Base-by-base conservation (phyloP, 805 yeast genomes). In the Candida xiaguanensis region DNA sequence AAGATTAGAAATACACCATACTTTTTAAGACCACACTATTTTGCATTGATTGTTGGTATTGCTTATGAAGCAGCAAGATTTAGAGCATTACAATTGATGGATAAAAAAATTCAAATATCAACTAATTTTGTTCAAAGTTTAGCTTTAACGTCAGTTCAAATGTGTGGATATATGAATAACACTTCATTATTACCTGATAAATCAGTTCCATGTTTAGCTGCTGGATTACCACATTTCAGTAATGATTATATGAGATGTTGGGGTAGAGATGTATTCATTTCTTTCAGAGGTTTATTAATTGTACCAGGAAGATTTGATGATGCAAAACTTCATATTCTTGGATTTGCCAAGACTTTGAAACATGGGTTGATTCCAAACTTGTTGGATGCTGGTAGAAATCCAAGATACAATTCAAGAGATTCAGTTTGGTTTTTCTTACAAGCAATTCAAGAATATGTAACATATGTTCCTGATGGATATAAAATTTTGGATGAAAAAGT, bases 251-350 rank as follows among this genome's bases (percentile, higher is more conserved):
- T 91, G 96, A 75, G 99, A 59, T 88, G 96, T 58, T 91, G 99
- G 99, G 99, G 99, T 16, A 76, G 99, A 55, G 99, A 91, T 61
- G 95, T 89, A 1, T 93, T 93, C 57, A 83, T 91, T 33, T 76
- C 96, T 0, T 71, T 85, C 31, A 70, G 96, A 44, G 99, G 99
- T 0, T 68, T 91, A 35, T 63, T 89, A 40, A 64, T 89, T 17
- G 81, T 85, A 1, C 76, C 96, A 0, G 90, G 84, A 8, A 71
- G 98, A 40, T 79, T 58, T 53, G 86, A 83, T 1, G 88, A 81
- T 32, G 97, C 97, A 1, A 82, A 74, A 52, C 56, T 63, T 28
- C 99, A 91, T 57, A 87, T 91, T 44, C 62, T 90, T 34, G 85
- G 83, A 7, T 91, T 89, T 67, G 98, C 95, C 0, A 76, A 85